Percentiles rank a stretch among this genome's conserved stretches.
Conservation (phyloP, 305 asterid genomes). For the Fraxinus latifolia region DNA sequence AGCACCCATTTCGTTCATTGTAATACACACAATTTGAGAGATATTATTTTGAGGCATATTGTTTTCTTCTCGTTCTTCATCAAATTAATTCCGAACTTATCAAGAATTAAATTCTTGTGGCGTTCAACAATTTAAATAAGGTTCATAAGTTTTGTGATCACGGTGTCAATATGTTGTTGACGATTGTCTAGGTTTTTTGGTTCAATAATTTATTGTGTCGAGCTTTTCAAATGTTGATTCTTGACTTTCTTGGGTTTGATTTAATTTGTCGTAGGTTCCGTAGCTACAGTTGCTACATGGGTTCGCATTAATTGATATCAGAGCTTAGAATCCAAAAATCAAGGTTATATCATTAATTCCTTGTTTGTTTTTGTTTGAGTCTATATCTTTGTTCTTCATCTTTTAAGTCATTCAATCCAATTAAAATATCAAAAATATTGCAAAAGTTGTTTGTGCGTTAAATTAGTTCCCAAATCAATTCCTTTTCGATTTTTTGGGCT, state of each 20-base stretch:
- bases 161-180: background rate
- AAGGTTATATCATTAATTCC: no score
- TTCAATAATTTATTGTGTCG: background rate
- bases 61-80: background rate
- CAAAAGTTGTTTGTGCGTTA: background rate
- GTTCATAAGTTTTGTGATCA: background rate
- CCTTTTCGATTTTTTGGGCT: background rate
- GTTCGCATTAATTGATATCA: background rate
- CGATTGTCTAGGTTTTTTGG: background rate
- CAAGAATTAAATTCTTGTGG: background rate
- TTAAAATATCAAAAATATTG: no score
- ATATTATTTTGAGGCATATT: background rate
- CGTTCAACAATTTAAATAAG: background rate
- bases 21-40: background rate
- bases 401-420: background rate
- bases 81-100: background rate
- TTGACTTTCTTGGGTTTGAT: background rate
- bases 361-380: background rate
- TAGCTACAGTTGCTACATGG: background rate
- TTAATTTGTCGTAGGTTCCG: background rate
- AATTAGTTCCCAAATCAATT: background rate
- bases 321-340: background rate
- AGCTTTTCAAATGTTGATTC: background rate
- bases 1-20: background rate
- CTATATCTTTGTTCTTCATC: background rate